Evolutionary conservation across 2,329 filamentous ascomycete genomes (phyloP).

Genomic region (Phialophora expanda): DNA sequence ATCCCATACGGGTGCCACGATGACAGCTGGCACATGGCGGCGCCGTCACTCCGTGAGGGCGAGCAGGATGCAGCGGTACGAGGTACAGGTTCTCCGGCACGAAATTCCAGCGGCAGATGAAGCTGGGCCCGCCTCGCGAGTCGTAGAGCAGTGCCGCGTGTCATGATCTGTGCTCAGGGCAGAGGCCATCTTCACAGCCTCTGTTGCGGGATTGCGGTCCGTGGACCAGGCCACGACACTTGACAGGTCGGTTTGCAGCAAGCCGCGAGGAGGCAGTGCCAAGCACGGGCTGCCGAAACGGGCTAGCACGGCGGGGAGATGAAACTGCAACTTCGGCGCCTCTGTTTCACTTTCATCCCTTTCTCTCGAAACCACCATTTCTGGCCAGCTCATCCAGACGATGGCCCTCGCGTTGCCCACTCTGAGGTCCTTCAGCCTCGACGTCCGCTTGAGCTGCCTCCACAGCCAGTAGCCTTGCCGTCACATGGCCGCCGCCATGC

Average conservation of each 20-base stretch:
- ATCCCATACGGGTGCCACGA: not conserved
- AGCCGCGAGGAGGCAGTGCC: not conserved
- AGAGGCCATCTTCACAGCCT: not conserved
- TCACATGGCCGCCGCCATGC: constrained; percentile 22
- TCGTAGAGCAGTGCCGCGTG: constrained; percentile 8
- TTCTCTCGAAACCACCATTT: constrained; percentile 19
- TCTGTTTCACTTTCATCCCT: constrained; percentile 30
- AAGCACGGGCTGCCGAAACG: not conserved
- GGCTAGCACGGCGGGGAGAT: constrained; percentile 11
- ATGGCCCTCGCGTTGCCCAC: constrained; percentile 11
- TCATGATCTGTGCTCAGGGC: not conserved
- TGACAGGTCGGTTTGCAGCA: not conserved
- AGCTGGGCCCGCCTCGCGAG: constrained; percentile 9
- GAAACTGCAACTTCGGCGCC: constrained; percentile 26
- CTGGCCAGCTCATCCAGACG: constrained; percentile 21
- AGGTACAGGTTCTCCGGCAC: too few species aligned
- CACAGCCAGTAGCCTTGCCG: constrained; percentile 31
- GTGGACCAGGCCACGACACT: not conserved
- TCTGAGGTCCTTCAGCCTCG: constrained; percentile 25
- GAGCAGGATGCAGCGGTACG: not conserved
- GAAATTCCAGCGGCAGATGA: constrained; percentile 18
- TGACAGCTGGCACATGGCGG: not conserved
- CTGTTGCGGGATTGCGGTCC: not conserved
- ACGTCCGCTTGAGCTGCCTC: constrained; percentile 19
- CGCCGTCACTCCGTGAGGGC: not conserved